Percentiles rank a stretch among this genome's conserved stretches.
Conservation (phyloP, 83 land plant species). For the Picea abies region DNA sequence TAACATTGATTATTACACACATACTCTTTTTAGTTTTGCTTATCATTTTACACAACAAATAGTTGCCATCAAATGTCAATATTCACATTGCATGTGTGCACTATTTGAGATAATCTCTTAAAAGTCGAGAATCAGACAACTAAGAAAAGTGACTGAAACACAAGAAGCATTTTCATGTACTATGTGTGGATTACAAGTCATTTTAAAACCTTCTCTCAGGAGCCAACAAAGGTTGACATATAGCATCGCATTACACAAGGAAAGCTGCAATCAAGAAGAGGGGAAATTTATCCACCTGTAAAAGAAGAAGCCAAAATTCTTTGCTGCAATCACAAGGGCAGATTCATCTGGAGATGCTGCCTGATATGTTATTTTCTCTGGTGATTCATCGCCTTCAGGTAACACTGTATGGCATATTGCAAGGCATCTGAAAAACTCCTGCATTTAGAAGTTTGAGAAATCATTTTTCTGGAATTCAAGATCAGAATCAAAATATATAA, state of each 20-base stretch:
- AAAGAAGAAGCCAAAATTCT: slow-evolving; percentile 98
- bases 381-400: slow-evolving; percentile 96
- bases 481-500: too few relatives aligned
- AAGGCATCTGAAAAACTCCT: slow-evolving; percentile 99
- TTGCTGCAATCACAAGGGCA: slow-evolving; percentile 96
- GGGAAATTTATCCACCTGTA: slow-evolving; percentile 52
- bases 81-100: neutral
- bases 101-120: neutral
- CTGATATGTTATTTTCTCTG: slow-evolving; percentile 90
- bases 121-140: neutral
- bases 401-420: slow-evolving; percentile 99
- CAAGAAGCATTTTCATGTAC: neutral
- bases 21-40: too few relatives aligned
- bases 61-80: neutral
- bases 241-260: neutral
- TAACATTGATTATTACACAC: too few relatives aligned
- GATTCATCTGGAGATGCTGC: slow-evolving; percentile 99
- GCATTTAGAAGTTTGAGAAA: slow-evolving; percentile 18
- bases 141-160: neutral
- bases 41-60: too few relatives aligned
- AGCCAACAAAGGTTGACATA: neutral
- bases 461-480: neutral
- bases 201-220: neutral
- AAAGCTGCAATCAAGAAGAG: neutral
- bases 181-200: neutral